Evolutionary conservation across 805 yeast genomes (phyloP), one percentile per base, ranked within the genome.

Genomic region (Ogataea polymorpha): DNA sequence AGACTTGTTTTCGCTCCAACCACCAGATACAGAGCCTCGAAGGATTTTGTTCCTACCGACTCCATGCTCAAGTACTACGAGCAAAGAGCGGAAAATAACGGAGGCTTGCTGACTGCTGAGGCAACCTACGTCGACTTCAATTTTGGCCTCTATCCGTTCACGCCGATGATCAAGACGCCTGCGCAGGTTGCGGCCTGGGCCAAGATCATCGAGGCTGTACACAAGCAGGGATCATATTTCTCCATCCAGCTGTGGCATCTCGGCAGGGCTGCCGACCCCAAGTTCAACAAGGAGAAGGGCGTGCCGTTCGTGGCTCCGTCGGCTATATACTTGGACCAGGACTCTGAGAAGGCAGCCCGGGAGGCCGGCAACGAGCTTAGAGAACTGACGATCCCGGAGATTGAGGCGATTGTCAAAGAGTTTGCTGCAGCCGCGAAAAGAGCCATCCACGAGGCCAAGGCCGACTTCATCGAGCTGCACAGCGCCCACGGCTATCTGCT

Each of bases 71-170:
- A 71, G 45, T 79, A 81, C 58, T 83, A 83, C 53, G 65, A 56
- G 20, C 77, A 78, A 50, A 68, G 86, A 50, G 71, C 86, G 0
- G 53, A 63, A 32, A 61, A 63, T 41, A 74, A 75, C 14, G 88
- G 88, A 13, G 72, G 85, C 13, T 59, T 83, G 46, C 48, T 81
- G 24, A 72, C 79, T 49, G 63, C 82, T 7, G 89, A 82, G 56
- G 87, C 79, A 11, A 72, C 82, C 1, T 69, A 67, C 50, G 68
- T 70, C n/a, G 62, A 77, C 11, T 53, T 62, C 2, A 41, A 58
- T 65, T 66, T 67, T 55, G 63, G 80, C 36, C 65, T 74, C 17
- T 68, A 64, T n/a, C n/a, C n/a, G n/a, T n/a, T n/a, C 44, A 58
- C 63, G 2, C 81, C 84, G 15, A 79, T 79, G 51, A 68, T 79